A percentile compares a stretch with the other conserved stretches of the same genome.
Evolutionary conservation across 495 filamentous ascomycete species (phyloP).

Genomic region (Hyaloscypha variabilis): DNA sequence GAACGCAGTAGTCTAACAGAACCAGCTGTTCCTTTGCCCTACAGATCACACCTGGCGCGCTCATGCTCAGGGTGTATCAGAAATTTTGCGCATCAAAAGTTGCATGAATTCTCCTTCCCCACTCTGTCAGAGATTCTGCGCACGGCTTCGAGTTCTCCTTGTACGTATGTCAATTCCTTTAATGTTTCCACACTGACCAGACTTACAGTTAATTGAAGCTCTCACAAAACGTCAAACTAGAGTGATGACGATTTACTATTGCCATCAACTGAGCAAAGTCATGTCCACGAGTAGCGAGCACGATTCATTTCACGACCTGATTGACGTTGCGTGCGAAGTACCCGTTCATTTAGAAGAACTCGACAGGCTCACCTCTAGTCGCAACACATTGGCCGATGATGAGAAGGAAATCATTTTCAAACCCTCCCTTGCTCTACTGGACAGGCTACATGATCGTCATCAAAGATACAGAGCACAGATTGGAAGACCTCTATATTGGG

Average conservation of each 20-base stretch:
- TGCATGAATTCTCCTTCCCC: neutral
- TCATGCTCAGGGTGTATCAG: conserved; percentile 3
- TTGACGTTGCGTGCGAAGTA: neutral
- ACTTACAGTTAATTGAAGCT: neutral
- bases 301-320: neutral
- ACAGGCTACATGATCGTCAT: neutral
- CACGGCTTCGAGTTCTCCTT: neutral
- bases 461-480: neutral
- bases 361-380: neutral
- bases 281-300: neutral
- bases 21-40: neutral
- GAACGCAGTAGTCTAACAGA: neutral
- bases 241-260: neutral
- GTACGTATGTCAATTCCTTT: neutral
- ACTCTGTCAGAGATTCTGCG: neutral
- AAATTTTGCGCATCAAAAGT: conserved; percentile 1
- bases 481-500: neutral
- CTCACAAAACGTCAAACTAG: neutral
- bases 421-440: neutral
- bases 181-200: neutral
- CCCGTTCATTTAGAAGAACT: neutral
- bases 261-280: neutral
- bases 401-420: neutral
- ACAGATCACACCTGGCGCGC: neutral
- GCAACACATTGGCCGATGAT: neutral